Conservation (phyloP, 2,329 filamentous ascomycete species). For the Hypomyces perniciosus region DNA sequence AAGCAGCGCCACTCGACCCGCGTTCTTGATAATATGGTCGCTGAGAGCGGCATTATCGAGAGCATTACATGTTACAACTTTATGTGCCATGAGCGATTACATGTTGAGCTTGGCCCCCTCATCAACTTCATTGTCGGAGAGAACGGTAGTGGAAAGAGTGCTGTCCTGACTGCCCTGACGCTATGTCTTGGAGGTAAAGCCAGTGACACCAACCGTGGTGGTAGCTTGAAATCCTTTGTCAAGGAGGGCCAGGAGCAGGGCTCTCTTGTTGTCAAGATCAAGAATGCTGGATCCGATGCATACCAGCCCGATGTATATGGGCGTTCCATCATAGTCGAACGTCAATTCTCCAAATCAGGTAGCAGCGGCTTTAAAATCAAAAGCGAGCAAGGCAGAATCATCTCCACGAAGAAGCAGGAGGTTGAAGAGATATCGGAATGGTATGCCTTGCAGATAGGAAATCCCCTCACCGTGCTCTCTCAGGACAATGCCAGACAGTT, state of each 20-base stretch:
- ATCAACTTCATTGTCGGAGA: conserved; percentile 98
- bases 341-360: conserved; percentile 72
- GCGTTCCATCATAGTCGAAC: conserved; percentile 80
- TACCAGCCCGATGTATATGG: conserved; percentile 81
- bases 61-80: conserved; percentile 85
- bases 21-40: conserved; percentile 63
- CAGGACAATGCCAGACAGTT: conserved; percentile 95
- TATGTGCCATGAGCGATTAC: conserved; percentile 86
- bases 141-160: conserved; percentile 97
- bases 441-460: conserved; percentile 90
- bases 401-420: conserved; percentile 80
- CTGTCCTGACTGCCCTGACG: conserved; percentile 85
- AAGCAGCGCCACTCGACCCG: conserved; percentile 38
- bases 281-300: conserved; percentile 80
- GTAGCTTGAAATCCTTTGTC: conserved; percentile 82
- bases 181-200: conserved; percentile 94
- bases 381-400: conserved; percentile 57
- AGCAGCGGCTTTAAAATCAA: conserved; percentile 84
- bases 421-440: conserved; percentile 91
- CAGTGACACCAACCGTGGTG: conserved; percentile 84
- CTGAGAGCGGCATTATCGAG: conserved; percentile 82
- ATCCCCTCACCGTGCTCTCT: conserved; percentile 90
- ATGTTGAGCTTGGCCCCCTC: conserved; percentile 79
- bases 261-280: conserved; percentile 75
- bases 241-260: conserved; percentile 79